Evolutionary conservation across 495 filamentous ascomycete species (phyloP).

Genomic region (Thozetella sp.): DNA sequence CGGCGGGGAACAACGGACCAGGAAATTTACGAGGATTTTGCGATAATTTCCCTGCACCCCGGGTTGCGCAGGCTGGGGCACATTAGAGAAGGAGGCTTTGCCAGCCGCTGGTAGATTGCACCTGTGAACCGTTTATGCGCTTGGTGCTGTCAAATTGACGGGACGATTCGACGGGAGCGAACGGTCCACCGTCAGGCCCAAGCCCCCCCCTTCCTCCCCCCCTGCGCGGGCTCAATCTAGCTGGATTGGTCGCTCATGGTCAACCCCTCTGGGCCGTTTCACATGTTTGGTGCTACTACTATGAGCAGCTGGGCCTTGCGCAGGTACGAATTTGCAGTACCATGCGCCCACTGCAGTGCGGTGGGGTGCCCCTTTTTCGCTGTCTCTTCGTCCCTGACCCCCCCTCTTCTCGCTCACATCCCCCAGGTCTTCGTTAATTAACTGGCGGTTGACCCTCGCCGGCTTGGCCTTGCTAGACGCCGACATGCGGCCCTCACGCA

Average conservation of each 20-base stretch:
- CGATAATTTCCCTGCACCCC: neutral
- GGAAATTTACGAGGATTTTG: neutral
- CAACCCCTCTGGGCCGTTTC: constrained; percentile 2
- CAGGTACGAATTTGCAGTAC: neutral
- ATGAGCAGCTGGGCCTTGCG: neutral
- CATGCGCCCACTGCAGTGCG: neutral
- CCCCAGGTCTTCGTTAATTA: neutral
- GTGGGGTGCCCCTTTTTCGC: neutral
- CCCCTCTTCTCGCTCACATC: neutral
- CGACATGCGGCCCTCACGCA: neutral
- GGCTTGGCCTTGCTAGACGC: neutral
- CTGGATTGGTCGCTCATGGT: neutral
- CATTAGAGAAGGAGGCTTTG: neutral
- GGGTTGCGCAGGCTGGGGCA: neutral
- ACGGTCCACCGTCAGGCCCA: neutral
- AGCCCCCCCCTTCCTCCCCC: no score
- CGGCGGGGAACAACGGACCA: no score
- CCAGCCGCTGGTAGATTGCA: neutral
- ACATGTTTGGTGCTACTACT: neutral
- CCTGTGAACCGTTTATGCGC: neutral
- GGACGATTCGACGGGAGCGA: neutral
- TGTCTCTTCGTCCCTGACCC: neutral
- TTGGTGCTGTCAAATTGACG: neutral
- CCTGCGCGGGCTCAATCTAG: neutral
- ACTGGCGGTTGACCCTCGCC: neutral